Percentiles rank a stretch among this genome's conserved stretches.
phyloP scores from a whole-genome alignment of 2,329 filamentous ascomycete species.

The Herpotrichia juniperi region DNA sequence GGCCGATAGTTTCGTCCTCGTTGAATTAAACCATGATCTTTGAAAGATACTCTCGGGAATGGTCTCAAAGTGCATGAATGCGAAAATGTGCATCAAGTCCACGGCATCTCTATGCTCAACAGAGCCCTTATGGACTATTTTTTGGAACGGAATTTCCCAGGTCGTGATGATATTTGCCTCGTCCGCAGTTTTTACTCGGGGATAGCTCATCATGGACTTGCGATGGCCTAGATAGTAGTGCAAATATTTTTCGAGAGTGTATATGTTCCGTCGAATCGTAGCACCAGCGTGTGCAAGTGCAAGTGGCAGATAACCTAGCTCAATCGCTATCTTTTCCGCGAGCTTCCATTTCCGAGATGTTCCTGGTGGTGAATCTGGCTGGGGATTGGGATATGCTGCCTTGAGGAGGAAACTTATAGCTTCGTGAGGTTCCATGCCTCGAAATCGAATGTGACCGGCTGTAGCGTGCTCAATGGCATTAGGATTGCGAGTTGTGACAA shows the following conservation, averaged over 20 bases:
- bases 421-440: constrained; percentile 19
- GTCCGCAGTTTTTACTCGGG: constrained; percentile 12
- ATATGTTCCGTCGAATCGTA: constrained; percentile 27
- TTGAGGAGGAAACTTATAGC: constrained; percentile 23
- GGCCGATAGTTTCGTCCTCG: constrained; percentile 2
- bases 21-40: constrained; percentile 10
- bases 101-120: constrained; percentile 34
- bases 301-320: constrained; percentile 26
- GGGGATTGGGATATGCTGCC: constrained; percentile 16
- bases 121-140: constrained; percentile 19
- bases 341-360: constrained; percentile 9
- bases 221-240: constrained; percentile 23
- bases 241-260: constrained; percentile 29
- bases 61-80: constrained; percentile 38
- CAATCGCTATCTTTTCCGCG: constrained; percentile 19
- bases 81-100: constrained; percentile 39
- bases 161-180: constrained; percentile 31
- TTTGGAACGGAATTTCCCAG: constrained; percentile 32
- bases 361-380: constrained; percentile 14
- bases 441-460: constrained; percentile 23
- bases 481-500: constrained; percentile 27
- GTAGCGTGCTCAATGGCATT: constrained; percentile 18
- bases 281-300: constrained; percentile 26
- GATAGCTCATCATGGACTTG: constrained; percentile 19
- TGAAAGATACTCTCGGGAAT: constrained; percentile 29